Evolutionary conservation across 176 grass and related monocot species (phyloP).

Genomic region (Eremochloa ophiuroides): DNA sequence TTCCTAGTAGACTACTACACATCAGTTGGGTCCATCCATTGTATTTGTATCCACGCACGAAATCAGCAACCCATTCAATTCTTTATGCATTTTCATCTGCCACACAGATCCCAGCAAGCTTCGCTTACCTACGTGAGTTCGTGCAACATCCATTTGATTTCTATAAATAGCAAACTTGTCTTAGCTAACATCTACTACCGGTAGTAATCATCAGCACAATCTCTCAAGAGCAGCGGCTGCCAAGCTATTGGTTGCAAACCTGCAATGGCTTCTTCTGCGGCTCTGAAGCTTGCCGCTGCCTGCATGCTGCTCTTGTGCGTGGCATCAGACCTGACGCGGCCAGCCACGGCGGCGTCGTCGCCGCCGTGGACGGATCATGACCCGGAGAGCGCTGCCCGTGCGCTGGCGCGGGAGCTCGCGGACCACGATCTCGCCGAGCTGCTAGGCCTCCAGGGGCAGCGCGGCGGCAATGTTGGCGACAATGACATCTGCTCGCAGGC

Average conservation of each 20-base stretch:
- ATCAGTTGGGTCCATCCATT: background rate
- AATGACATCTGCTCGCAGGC: background rate
- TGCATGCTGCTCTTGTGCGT: constrained; percentile 2
- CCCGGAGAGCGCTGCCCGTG: background rate
- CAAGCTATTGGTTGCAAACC: background rate
- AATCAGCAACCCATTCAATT: background rate
- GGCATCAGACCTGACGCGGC: background rate
- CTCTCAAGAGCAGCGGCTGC: background rate
- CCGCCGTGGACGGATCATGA: background rate
- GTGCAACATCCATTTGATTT: background rate
- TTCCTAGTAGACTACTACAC: background rate
- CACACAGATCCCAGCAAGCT: background rate
- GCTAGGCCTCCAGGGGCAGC: background rate
- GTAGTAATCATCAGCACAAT: background rate
- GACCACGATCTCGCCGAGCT: background rate
- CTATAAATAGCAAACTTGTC: background rate
- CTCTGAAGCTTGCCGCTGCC: background rate
- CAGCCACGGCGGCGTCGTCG: background rate
- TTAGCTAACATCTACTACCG: background rate
- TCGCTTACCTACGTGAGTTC: background rate
- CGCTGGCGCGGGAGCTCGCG: background rate
- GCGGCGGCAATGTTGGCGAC: background rate
- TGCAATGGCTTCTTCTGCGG: background rate
- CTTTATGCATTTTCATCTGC: background rate
- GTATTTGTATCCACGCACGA: background rate